Evolutionary conservation across 2,329 filamentous ascomycete species (phyloP).

Genomic region (Ascochyta lentis): DNA sequence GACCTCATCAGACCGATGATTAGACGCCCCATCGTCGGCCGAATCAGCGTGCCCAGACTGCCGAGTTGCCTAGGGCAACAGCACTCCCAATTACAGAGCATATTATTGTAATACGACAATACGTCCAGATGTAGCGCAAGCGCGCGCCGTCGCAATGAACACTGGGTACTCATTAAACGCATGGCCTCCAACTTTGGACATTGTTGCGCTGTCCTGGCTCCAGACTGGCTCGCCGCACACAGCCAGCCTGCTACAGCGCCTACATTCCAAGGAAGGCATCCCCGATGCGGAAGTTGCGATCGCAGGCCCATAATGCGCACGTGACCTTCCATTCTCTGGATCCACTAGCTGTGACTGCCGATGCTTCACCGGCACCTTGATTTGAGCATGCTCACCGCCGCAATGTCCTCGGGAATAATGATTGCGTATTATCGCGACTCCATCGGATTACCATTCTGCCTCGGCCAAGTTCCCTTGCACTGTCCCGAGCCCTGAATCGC

Average conservation of each 20-base stretch:
- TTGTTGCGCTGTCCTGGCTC: slow-evolving; percentile 10
- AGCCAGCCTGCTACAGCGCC: slow-evolving; percentile 3
- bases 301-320: slow-evolving; percentile 1
- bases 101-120: slow-evolving; percentile 19
- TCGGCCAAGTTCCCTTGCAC: slow-evolving; percentile 8
- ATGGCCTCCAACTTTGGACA: slow-evolving; percentile 7
- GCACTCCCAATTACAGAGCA: slow-evolving; percentile 18
- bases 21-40: slow-evolving; percentile 16
- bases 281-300: slow-evolving; percentile 15
- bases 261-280: slow-evolving; percentile 18
- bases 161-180: slow-evolving; percentile 21
- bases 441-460: slow-evolving; percentile 2
- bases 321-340: slow-evolving; percentile 3
- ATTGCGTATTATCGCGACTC: slow-evolving; percentile 7
- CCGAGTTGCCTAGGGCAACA: slow-evolving; percentile 24
- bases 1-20: slow-evolving; percentile 5
- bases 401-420: slow-evolving; percentile 18
- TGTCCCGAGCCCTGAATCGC: slow-evolving; percentile 9
- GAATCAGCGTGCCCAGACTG: slow-evolving; percentile 14
- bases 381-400: slow-evolving; percentile 17
- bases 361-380: slow-evolving; percentile 19
- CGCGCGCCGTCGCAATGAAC: slow-evolving; percentile 18
- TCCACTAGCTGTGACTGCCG: slow-evolving; percentile 16
- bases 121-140: slow-evolving; percentile 13
- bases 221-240: neutral